Evolutionary conservation across 768 basidiomycete genomes (phyloP).

Genomic region (Pleurotus giganteus): DNA sequence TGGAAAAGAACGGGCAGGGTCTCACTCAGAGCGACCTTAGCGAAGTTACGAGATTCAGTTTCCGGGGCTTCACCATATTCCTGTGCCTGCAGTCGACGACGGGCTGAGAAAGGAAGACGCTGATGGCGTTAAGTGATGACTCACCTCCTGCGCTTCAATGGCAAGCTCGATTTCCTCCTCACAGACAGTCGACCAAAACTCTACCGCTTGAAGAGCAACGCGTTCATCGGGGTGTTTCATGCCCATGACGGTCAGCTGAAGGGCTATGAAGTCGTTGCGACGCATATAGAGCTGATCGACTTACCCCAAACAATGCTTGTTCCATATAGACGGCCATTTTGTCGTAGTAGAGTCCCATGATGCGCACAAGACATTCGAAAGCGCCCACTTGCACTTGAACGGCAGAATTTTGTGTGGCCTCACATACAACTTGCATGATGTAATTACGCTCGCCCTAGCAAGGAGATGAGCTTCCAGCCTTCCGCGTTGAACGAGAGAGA

Average conservation of each 20-base stretch:
- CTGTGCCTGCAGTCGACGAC: constrained; percentile 54
- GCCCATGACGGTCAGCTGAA: constrained; percentile 90
- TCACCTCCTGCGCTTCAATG: constrained; percentile 87
- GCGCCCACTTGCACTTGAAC: constrained; percentile 91
- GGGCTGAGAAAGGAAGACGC: not conserved
- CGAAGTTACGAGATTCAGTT: constrained; percentile 85
- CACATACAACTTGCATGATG: constrained; percentile 99
- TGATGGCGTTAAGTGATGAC: constrained; percentile 13
- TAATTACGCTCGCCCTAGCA: constrained; percentile 95
- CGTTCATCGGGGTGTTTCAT: constrained; percentile 93
- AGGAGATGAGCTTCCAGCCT: constrained; percentile 13
- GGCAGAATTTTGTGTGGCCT: constrained; percentile 86
- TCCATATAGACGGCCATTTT: constrained; percentile 99
- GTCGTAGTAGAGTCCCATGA: constrained; percentile 98
- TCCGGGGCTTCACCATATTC: constrained; percentile 89
- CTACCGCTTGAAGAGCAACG: constrained; percentile 94
- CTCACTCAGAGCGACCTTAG: constrained; percentile 92
- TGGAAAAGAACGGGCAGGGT: constrained; percentile 90
- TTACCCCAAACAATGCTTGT: constrained; percentile 92
- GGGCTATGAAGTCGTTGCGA: constrained; percentile 15
- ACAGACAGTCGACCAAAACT: constrained; percentile 99
- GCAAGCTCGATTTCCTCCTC: constrained; percentile 95
- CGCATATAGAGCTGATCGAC: constrained; percentile 20
- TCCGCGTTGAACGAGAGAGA: constrained; percentile 10
- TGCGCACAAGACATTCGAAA: constrained; percentile 92